A percentile compares a stretch with the other conserved stretches of the same genome.
phyloP scores from a whole-genome alignment of 179 eudicot species.

The Heliamphora ciliata region DNA sequence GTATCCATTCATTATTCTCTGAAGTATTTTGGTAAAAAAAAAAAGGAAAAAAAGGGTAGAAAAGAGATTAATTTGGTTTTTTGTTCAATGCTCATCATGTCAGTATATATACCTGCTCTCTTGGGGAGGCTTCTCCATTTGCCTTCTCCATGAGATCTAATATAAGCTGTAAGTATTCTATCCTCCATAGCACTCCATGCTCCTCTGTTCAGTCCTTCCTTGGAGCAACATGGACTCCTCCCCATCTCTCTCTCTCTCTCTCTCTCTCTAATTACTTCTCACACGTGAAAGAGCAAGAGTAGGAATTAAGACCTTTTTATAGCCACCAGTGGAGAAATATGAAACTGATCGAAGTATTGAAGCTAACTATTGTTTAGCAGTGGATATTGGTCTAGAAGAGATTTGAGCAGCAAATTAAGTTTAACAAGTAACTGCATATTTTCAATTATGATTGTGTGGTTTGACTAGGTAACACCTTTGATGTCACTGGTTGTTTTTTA shows the following conservation, averaged over 20 bases:
- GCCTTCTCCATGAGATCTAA: conserved; percentile 38
- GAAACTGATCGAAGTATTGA: not conserved
- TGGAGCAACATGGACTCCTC: conserved; percentile 40
- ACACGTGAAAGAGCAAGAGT: not conserved
- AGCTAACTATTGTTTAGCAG: not conserved
- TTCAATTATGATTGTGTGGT: not conserved
- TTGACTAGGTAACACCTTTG: not conserved
- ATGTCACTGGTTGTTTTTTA: too few species aligned
- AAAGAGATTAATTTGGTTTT: too few species aligned
- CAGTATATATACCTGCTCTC: conserved; percentile 25
- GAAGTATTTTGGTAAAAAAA: not conserved
- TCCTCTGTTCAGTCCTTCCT: conserved; percentile 38
- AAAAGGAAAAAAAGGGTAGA: not conserved
- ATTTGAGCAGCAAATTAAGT: not conserved
- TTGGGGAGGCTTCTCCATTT: conserved; percentile 39
- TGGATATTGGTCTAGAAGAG: not conserved
- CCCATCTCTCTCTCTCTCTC: conserved; percentile 25
- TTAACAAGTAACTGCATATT: conserved; percentile 1
- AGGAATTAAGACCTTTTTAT: not conserved
- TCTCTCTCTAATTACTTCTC: not conserved
- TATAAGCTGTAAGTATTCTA: conserved; percentile 28
- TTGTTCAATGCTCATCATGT: too few species aligned
- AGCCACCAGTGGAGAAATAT: not conserved
- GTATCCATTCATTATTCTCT: too few species aligned
- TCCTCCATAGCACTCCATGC: conserved; percentile 44